phyloP scores from a whole-genome alignment of 2,329 filamentous ascomycete species.

The Venturiaceae sp. region DNA sequence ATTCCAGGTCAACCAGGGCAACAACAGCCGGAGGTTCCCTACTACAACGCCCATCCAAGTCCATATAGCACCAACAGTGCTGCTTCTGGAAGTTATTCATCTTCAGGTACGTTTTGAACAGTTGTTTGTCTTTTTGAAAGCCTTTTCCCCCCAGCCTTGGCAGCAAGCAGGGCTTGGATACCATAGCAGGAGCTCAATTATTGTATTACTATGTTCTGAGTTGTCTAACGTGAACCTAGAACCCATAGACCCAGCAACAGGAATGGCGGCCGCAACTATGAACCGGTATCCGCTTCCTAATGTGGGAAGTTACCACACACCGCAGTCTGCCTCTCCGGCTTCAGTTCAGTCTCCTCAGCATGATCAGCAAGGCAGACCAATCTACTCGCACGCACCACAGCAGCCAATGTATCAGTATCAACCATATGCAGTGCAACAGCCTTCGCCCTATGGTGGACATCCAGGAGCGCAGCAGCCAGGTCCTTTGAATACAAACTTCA shows the following conservation, averaged over 20 bases:
- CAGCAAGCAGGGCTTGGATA: background rate
- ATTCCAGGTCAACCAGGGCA: slow-evolving; percentile 53
- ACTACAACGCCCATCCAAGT: slow-evolving; percentile 64
- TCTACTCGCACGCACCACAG: slow-evolving; percentile 72
- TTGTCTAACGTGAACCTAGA: background rate
- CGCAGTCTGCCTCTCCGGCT: slow-evolving; percentile 88
- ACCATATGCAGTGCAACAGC: slow-evolving; percentile 43
- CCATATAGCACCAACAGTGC: slow-evolving; percentile 70
- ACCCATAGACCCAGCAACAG: slow-evolving; percentile 7
- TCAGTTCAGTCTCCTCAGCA: slow-evolving; percentile 88
- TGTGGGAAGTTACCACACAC: slow-evolving; percentile 75
- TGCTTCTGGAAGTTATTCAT: slow-evolving; percentile 74
- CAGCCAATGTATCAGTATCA: slow-evolving; percentile 80
- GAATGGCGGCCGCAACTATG: slow-evolving; percentile 58
- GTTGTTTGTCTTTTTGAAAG: background rate
- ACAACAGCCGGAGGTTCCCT: slow-evolving; percentile 56
- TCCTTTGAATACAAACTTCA: slow-evolving; percentile 41
- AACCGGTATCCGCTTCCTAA: slow-evolving; percentile 57
- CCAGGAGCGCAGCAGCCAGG: slow-evolving; percentile 44
- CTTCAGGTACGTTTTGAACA: slow-evolving; percentile 59
- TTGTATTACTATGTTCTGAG: background rate
- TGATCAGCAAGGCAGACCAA: slow-evolving; percentile 72
- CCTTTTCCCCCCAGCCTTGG: background rate
- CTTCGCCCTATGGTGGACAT: slow-evolving; percentile 48
- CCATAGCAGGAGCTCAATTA: background rate